Conservation (phyloP, 345 rosid species). For the Anacardium occidentale region DNA sequence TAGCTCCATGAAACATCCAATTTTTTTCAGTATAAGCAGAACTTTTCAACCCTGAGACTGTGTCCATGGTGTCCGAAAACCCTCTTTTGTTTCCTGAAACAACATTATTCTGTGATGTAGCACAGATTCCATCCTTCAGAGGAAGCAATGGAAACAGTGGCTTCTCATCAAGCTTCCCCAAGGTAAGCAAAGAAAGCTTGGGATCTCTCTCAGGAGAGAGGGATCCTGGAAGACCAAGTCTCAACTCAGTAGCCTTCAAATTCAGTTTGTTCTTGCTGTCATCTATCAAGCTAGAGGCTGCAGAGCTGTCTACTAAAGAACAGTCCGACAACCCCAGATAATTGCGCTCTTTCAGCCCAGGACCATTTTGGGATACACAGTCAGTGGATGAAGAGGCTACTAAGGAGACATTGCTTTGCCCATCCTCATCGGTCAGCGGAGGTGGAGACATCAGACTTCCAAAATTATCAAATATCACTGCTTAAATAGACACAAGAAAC, state of each 20-base stretch:
- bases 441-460: slow-evolving; percentile 69
- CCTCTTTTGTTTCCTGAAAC: slow-evolving; percentile 82
- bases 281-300: slow-evolving; percentile 41
- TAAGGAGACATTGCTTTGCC: slow-evolving; percentile 39
- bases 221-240: slow-evolving; percentile 85
- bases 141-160: slow-evolving; percentile 76
- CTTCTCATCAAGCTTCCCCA: slow-evolving; percentile 65
- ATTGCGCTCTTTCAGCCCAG: slow-evolving; percentile 61
- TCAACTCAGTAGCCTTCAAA: slow-evolving; percentile 78
- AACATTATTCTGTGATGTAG: slow-evolving; percentile 45
- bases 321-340: slow-evolving; percentile 75
- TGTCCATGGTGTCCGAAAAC: slow-evolving; percentile 71
- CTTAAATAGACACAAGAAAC: slow-evolving; percentile 3
- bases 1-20: slow-evolving; percentile 59
- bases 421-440: slow-evolving; percentile 52
- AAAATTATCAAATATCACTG: slow-evolving; percentile 25
- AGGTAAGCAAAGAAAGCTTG: slow-evolving; percentile 39
- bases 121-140: slow-evolving; percentile 50
- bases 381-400: slow-evolving; percentile 45
- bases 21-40: slow-evolving; percentile 51
- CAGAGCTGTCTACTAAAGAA: slow-evolving; percentile 76
- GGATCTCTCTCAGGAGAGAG: slow-evolving; percentile 66
- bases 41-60: slow-evolving; percentile 57
- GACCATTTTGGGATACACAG: slow-evolving; percentile 38
- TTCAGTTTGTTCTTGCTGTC: slow-evolving; percentile 58